Base-by-base conservation (phyloP, 139 green algal species). In the Picochlorum sp. region DNA sequence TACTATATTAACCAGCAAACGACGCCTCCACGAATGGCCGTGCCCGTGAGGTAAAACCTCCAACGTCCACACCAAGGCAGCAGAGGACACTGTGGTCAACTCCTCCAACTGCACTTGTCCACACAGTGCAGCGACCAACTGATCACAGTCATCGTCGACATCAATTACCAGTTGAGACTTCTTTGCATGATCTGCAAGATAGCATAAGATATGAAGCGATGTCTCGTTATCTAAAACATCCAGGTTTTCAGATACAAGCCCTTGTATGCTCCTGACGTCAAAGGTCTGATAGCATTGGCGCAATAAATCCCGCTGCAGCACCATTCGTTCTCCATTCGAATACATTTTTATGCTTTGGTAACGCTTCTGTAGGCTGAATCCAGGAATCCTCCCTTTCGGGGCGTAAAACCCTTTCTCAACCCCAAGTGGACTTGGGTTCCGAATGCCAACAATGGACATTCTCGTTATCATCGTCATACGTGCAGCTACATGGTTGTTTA, bases 121-220 rank as follows among this genome's bases (percentile, higher is more conserved):
- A 20, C n/a, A 54, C 47, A 54, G 47, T 0, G n/a, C 18, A 54
- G 16, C n/a, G 1, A 54, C 47, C 34, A 58, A 38, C 26, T 32
- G 15, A 58, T 20, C 24, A 6, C 18, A 16, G 20, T 56, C 11
- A 23, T 20, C 28, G 14, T n/a, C 8, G 6, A 13, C 0, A 5
- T 41, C 23, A 18, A 24, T 56, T n/a, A 54, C 11, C 23, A 71
- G 34, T 4, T 71, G 51, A 28, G 11, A 24, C 64, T 71, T 71
- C 18, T 61, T 46, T n/a, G 11, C 14, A 3, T 58, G 24, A 24
- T 68, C 50, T 3, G 69, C 69, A 49, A 64, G 23, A 50, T 75
- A 34, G 41, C 50, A 70, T 24, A 69, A 45, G 23, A 75, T 21
- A 51, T 75, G 34, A 28, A 75, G 61, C 34, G 34, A 41, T 41